Evolutionary conservation across 768 basidiomycete species (phyloP), one percentile per base, ranked within the genome.

Genomic region (Pseudohyphozyma bogoriensis): DNA sequence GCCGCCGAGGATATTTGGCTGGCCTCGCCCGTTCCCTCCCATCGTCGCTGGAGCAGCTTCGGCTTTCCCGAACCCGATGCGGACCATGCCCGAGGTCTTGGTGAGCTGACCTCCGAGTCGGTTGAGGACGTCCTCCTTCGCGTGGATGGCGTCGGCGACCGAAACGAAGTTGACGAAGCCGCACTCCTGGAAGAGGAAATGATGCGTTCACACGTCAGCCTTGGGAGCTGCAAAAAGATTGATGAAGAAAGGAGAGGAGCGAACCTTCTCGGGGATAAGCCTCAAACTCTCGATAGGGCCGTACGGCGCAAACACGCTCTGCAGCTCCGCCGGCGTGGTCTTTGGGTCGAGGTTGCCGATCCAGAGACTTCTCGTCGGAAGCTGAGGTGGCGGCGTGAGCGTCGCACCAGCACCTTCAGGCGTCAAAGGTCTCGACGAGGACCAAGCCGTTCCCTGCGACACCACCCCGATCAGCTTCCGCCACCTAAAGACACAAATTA

Each of bases 141-240:
- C 95, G 59, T 89, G 84, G 65, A 97, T 85, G n/a, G 93, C 93
- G 73, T 97, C 93, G 1, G 47, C 80, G 72, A 88, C 86, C 65
- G 95, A 91, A 47, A 95, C 89, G 72, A 95, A 99, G 73, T 99
- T 99, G 72, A 99, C 93, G 72, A 99, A 99, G 12, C 93, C 95
- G 72, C 95, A 99, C 73, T 95, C 91, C 92, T 96, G 62, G 7
- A 8, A 40, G 55, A n/a, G n/a, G n/a, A n/a, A n/a, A n/a, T n/a
- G n/a, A n/a, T n/a, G n/a, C n/a, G n/a, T n/a, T n/a, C n/a, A 6
- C 18, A 44, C 32, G 26, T 63, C 31, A 29, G 26, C n/a, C n/a
- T n/a, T n/a, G n/a, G n/a, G n/a, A n/a, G n/a, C n/a, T 10, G 44
- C 4, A 42, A 3, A 2, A 36, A 28, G 20, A 7, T 26, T 3